Percentiles rank a stretch among this genome's conserved stretches.
Conservation (phyloP, 2,329 filamentous ascomycete genomes). For the Calonectria leucothoes region DNA sequence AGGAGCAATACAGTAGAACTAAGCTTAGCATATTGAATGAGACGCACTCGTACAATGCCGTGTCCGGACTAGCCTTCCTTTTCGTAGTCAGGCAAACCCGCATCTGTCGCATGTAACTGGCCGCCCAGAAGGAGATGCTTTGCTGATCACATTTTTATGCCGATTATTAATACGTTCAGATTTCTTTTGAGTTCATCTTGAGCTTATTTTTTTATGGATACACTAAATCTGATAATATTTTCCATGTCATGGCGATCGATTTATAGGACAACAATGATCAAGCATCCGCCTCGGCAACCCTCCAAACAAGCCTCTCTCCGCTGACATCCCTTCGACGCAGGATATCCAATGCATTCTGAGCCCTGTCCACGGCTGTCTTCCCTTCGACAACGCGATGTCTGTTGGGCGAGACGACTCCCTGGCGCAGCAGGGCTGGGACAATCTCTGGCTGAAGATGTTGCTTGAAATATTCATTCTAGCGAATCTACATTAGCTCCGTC, state of each 20-base stretch:
- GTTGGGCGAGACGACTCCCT: constrained; percentile 54
- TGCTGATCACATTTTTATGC: too few relatives aligned
- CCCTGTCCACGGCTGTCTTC: constrained; percentile 50
- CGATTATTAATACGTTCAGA: too few relatives aligned
- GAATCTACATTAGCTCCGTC: constrained; percentile 10
- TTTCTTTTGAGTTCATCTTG: too few relatives aligned
- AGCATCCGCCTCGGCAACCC: constrained; percentile 30
- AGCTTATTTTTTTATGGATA: neutral
- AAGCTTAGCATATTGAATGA: too few relatives aligned
- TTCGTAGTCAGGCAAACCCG: too few relatives aligned
- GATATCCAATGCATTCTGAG: constrained; percentile 50
- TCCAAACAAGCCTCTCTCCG: constrained; percentile 55
- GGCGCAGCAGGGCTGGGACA: constrained; percentile 59
- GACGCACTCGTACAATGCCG: too few relatives aligned
- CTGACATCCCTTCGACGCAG: constrained; percentile 52
- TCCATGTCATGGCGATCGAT: neutral
- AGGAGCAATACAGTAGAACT: too few relatives aligned
- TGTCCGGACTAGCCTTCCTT: too few relatives aligned
- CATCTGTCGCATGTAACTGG: too few relatives aligned
- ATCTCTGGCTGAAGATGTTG: constrained; percentile 66
- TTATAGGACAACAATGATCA: neutral
- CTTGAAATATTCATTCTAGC: constrained; percentile 66
- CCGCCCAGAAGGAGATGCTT: too few relatives aligned
- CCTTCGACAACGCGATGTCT: constrained; percentile 56
- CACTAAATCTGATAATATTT: neutral